These are phyloP conservation scores for Rosa hybrid DNA, from an alignment of 331 rosid species.

Conservation along the genomic window DNA sequence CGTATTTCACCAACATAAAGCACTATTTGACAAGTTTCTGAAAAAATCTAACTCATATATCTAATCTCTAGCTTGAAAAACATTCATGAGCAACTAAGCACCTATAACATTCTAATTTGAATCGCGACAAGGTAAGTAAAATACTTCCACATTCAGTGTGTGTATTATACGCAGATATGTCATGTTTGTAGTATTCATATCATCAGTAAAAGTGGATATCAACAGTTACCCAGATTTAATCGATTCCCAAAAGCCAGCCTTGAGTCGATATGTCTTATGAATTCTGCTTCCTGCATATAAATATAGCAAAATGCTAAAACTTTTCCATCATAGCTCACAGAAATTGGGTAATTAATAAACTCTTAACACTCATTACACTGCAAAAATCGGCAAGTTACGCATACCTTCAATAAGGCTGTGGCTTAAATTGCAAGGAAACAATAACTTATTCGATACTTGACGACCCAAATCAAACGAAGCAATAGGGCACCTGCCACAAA, in stretches of 20 bases:
- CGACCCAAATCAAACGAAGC: slow-evolving; percentile 45
- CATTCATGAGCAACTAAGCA: not conserved
- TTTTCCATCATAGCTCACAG: not conserved
- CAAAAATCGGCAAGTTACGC: not conserved
- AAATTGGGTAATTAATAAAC: not conserved
- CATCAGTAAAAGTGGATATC: slow-evolving; percentile 11
- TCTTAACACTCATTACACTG: not conserved
- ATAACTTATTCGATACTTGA: slow-evolving; percentile 30
- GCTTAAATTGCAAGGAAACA: slow-evolving; percentile 45
- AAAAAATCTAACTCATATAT: not conserved
- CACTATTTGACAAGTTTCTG: not conserved
- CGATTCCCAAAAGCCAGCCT: slow-evolving; percentile 90
- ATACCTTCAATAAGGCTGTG: slow-evolving; percentile 40
- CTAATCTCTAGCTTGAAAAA: not conserved
- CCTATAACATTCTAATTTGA: not conserved
- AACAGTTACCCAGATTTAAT: slow-evolving; percentile 82
- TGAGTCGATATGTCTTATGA: slow-evolving; percentile 53
- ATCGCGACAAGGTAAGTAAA: not conserved
- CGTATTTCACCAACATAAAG: not conserved
- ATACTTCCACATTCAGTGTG: not conserved
- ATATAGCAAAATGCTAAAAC: not conserved
- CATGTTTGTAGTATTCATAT: not conserved
- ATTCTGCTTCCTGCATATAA: slow-evolving; percentile 52
- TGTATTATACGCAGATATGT: not conserved
- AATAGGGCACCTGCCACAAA: slow-evolving; percentile 50